phyloP scores from a whole-genome alignment of 257 asterid genomes.

The Capsicum chinense region DNA sequence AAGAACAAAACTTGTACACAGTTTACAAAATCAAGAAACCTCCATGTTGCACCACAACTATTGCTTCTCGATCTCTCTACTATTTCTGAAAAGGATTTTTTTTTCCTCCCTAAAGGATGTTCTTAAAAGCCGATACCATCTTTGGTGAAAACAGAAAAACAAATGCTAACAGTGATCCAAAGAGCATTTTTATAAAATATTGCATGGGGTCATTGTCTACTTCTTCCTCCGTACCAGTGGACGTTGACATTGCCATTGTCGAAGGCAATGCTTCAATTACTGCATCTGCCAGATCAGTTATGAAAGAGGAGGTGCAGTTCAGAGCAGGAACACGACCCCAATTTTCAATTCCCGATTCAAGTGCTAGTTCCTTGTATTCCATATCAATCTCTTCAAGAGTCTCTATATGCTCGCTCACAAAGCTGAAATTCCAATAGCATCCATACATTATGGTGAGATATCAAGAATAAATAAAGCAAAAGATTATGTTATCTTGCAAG shows the following conservation, averaged over 20 bases:
- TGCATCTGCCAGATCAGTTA: slow-evolving; percentile 86
- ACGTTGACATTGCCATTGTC: slow-evolving; percentile 61
- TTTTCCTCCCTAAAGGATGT: slow-evolving; percentile 33
- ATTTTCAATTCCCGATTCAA: slow-evolving; percentile 78
- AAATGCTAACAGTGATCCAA: slow-evolving; percentile 83
- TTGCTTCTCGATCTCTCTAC: neutral
- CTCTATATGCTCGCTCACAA: slow-evolving; percentile 98
- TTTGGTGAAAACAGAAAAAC: slow-evolving; percentile 69
- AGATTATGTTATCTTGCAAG: neutral
- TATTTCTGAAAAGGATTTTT: neutral
- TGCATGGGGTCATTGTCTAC: slow-evolving; percentile 49
- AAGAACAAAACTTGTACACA: neutral
- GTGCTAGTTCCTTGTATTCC: slow-evolving; percentile 90
- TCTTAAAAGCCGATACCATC: slow-evolving; percentile 49
- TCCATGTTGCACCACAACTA: neutral
- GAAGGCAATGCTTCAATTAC: slow-evolving; percentile 91
- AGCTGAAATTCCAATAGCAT: slow-evolving; percentile 54
- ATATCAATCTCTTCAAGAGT: slow-evolving; percentile 96
- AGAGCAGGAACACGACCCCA: slow-evolving; percentile 99
- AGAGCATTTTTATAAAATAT: slow-evolving; percentile 54
- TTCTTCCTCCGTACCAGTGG: slow-evolving; percentile 45
- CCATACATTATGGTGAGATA: slow-evolving; percentile 19
- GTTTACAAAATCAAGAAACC: neutral
- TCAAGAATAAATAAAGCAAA: neutral
- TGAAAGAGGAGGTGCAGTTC: slow-evolving; percentile 84